Percentiles rank a stretch among this genome's conserved stretches.
These are phyloP conservation scores for Eimeria necatrix DNA, from an alignment of 169 alveolate species.

Conservation along the genomic window DNA sequence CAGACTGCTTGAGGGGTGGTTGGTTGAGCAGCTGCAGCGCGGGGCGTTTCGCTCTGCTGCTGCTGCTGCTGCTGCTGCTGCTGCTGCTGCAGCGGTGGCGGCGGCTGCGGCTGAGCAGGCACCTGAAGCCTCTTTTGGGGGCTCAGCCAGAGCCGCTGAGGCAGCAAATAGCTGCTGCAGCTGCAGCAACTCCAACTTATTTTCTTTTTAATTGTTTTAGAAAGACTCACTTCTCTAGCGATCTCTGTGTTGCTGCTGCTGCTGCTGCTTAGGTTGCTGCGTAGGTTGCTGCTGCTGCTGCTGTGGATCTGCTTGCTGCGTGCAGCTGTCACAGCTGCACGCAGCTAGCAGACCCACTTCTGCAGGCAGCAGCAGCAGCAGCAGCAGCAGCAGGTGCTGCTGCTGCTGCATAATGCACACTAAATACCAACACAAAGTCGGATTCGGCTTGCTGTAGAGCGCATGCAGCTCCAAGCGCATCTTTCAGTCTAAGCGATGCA, in stretches of 20 bases:
- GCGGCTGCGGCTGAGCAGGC: not conserved
- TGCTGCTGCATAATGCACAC: too few relatives aligned
- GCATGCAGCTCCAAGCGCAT: too few relatives aligned
- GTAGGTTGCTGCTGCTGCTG: not conserved
- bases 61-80: not conserved
- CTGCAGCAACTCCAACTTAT: too few relatives aligned
- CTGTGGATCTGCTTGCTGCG: not conserved
- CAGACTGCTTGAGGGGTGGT: not conserved
- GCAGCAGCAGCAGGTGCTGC: too few relatives aligned
- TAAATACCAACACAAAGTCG: too few relatives aligned
- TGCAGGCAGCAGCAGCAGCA: not conserved
- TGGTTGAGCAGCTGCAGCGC: not conserved
- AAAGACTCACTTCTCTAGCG: too few relatives aligned
- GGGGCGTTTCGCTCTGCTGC: not conserved
- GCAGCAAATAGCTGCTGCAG: too few relatives aligned
- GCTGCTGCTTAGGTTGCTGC: not conserved
- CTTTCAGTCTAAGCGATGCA: too few relatives aligned
- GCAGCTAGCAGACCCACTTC: too few relatives aligned
- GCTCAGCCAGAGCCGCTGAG: not conserved
- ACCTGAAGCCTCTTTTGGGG: not conserved
- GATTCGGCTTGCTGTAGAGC: too few relatives aligned
- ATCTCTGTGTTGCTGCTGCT: not conserved
- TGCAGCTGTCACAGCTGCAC: too few relatives aligned
- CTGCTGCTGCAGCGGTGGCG: not conserved
- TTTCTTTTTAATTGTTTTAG: too few relatives aligned